A percentile compares a stretch with the other conserved stretches of the same genome.
Evolutionary conservation across 108 stramenopile species (phyloP).

Genomic region (Cyclotella baltica): DNA sequence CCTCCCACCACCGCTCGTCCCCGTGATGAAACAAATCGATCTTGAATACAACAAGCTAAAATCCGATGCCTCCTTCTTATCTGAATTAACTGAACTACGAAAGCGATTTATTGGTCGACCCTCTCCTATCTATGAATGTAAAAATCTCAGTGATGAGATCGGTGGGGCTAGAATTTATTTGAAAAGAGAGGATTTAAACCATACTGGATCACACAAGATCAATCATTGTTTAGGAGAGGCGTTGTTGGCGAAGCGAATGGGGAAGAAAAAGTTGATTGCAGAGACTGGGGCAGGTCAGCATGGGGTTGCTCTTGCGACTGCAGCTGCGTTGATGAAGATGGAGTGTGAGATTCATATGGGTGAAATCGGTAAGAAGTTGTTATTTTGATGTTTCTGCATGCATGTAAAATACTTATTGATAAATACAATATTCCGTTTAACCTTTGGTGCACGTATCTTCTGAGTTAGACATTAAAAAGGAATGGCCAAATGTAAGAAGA

Average conservation of each 20-base stretch:
- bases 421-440: too few species aligned
- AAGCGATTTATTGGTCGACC: slow-evolving; percentile 90
- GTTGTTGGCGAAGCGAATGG: slow-evolving; percentile 89
- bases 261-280: slow-evolving; percentile 94
- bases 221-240: slow-evolving; percentile 96
- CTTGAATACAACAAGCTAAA: slow-evolving; percentile 80
- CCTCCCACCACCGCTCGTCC: slow-evolving; percentile 39
- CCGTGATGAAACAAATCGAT: slow-evolving; percentile 75
- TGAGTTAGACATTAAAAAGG: slow-evolving; percentile 83
- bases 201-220: slow-evolving; percentile 96
- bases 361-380: slow-evolving; percentile 4
- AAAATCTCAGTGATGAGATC: slow-evolving; percentile 78
- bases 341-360: slow-evolving; percentile 96
- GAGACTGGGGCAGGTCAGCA: slow-evolving; percentile 98
- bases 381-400: background rate
- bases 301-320: slow-evolving; percentile 94
- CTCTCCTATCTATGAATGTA: slow-evolving; percentile 89
- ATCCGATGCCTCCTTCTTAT: slow-evolving; percentile 84
- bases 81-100: slow-evolving; percentile 87
- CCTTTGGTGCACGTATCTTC: too few species aligned
- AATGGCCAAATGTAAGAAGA: slow-evolving; percentile 92
- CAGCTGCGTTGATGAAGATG: slow-evolving; percentile 87
- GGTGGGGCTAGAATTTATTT: slow-evolving; percentile 93
- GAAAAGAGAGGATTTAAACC: slow-evolving; percentile 94
- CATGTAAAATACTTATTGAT: background rate